Evolutionary conservation across 192 early-diverging fungal species (phyloP).

Genomic region (Coemansia sp.): DNA sequence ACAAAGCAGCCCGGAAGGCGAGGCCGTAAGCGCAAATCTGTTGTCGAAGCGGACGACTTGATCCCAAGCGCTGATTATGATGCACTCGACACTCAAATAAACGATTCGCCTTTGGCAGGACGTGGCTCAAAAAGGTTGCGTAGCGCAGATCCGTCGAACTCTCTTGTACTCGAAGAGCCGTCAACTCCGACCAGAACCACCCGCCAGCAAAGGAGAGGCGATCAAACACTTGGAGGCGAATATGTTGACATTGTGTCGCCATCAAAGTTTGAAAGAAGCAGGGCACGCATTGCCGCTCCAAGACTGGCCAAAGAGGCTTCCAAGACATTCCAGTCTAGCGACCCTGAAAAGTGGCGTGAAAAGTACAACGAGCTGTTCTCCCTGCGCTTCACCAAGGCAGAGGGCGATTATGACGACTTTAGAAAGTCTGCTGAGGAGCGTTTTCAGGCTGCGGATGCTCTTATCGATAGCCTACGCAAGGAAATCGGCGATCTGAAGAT

Average conservation of each 20-base stretch:
- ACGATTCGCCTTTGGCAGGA: slow-evolving; percentile 19
- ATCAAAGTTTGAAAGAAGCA: slow-evolving; percentile 41
- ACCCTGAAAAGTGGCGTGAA: slow-evolving; percentile 37
- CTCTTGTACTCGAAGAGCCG: neutral
- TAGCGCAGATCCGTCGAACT: neutral
- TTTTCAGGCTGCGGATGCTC: slow-evolving; percentile 36
- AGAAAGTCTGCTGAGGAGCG: slow-evolving; percentile 34
- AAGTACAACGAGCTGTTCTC: slow-evolving; percentile 48
- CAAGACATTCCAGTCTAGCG: slow-evolving; percentile 2
- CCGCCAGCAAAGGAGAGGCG: neutral
- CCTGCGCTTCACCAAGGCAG: slow-evolving; percentile 41
- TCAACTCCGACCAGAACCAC: neutral
- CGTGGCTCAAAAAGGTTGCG: slow-evolving; percentile 9
- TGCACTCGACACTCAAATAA: neutral
- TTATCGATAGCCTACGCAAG: slow-evolving; percentile 38
- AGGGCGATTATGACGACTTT: slow-evolving; percentile 38
- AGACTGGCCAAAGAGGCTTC: slow-evolving; percentile 1
- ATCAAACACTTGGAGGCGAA: neutral
- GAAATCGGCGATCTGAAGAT: slow-evolving; percentile 30
- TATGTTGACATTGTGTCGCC: slow-evolving; percentile 47
- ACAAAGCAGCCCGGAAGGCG: slow-evolving; percentile 11
- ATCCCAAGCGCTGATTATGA: neutral
- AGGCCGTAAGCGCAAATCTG: slow-evolving; percentile 36
- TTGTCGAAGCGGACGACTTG: neutral
- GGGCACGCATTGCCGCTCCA: slow-evolving; percentile 15